Conservation (phyloP, 345 rosid genomes). For the Bruguiera parviflora region DNA sequence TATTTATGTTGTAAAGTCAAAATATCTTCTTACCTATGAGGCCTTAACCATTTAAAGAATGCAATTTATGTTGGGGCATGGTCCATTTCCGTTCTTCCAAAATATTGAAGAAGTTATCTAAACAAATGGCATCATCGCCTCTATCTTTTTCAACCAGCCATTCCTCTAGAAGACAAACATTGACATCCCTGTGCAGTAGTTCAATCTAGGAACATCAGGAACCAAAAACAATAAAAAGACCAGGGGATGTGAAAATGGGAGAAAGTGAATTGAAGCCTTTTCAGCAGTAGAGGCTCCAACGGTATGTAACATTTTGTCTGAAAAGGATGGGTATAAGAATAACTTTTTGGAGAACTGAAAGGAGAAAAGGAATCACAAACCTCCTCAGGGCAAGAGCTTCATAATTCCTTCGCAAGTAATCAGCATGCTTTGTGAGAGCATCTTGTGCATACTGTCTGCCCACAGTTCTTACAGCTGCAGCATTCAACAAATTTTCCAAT, state of each 20-base stretch:
- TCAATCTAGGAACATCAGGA: constrained; percentile 5
- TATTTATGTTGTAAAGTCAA: too few species aligned
- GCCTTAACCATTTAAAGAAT: constrained; percentile 27
- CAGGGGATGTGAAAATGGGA: not conserved
- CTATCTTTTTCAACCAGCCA: constrained; percentile 67
- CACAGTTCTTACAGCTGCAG: constrained; percentile 80
- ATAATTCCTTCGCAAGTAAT: constrained; percentile 80
- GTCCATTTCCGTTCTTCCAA: constrained; percentile 29
- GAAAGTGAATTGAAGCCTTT: not conserved
- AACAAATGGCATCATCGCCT: constrained; percentile 48
- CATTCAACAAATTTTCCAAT: constrained; percentile 72
- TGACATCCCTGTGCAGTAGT: constrained; percentile 53
- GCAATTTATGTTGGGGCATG: constrained; percentile 19
- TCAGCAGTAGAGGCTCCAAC: not conserved
- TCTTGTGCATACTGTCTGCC: constrained; percentile 81
- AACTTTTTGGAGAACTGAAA: not conserved
- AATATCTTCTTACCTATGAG: constrained; percentile 15
- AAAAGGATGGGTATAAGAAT: not conserved
- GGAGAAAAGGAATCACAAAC: constrained; percentile 24
- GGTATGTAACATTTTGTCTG: not conserved
- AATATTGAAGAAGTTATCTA: constrained; percentile 45
- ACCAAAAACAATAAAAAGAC: constrained; percentile 4
- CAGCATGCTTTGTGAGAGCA: constrained; percentile 75
- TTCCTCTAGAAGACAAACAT: constrained; percentile 67
- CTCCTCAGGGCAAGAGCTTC: constrained; percentile 79